Evolutionary conservation across 176 grass and related monocot species (phyloP), one percentile per base, ranked within the genome.

Genomic region (Neostapfia colusana): DNA sequence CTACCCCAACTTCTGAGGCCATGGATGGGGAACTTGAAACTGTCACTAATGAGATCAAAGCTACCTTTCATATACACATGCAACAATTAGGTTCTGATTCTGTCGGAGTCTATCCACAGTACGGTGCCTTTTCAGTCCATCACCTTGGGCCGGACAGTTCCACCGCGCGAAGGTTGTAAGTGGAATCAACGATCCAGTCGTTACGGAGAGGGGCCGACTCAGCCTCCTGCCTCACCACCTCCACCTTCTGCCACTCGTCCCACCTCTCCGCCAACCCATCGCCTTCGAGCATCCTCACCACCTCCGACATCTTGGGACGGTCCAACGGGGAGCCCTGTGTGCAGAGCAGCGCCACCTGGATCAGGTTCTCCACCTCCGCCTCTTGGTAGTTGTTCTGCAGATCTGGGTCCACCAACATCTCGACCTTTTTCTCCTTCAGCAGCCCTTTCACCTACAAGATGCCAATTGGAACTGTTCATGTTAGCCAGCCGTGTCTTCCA

Each of bases 231-330:
- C 86, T 88, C 41, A 89, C 86, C 86, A 92, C 86, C 75, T 92
- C 90, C 38, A 89, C 86, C 82, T 89, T 89, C 83, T 92, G 86
- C 90, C 90, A 92, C 66, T 89, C 86, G 25, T 92, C 90, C 90
- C 86, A 89, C 26, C 83, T 80, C 82, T 89, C 90, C 0, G 86
- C 90, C 53, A 92, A 45, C 40, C 90, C 90, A 1, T 92, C 90
- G 3, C 90, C 90, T 86, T 92, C 90, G 6, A 92, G 90, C 90
- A 92, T 92, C 74, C 86, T 85, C 58, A 92, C 90, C 8, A 92
- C 90, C 35, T 89, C 86, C 4, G 90, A 89, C 90, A 92, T 92
- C 78, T 92, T 92, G 65, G 90, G 90, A 5, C 90, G 83, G 46
- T 92, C 86, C 86, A 86, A 67, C 0, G 86, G 90, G 26, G 90